Percentiles rank a stretch among this genome's conserved stretches.
Conservation (phyloP, 2,329 filamentous ascomycete species). For the Arthroderma uncinatum region DNA sequence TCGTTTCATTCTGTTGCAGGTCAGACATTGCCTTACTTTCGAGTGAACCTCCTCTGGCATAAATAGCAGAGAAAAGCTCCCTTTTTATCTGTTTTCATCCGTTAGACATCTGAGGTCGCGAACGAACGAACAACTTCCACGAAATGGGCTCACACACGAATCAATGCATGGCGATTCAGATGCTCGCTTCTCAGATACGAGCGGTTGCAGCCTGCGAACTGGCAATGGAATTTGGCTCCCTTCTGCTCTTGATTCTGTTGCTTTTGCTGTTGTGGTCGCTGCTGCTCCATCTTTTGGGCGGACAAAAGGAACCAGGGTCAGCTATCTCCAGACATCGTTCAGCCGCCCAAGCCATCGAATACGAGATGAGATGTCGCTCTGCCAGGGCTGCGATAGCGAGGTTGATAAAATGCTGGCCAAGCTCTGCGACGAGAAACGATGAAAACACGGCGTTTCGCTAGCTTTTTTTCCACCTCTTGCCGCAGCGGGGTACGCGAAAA, state of each 20-base stretch:
- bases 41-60: slow-evolving; percentile 17
- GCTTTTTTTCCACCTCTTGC: too few species aligned
- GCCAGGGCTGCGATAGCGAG: neutral
- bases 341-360: neutral
- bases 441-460: too few species aligned
- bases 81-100: slow-evolving; percentile 14
- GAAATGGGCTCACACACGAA: slow-evolving; percentile 12
- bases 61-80: slow-evolving; percentile 17
- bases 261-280: neutral
- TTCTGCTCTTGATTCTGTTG: slow-evolving; percentile 8
- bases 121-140: neutral
- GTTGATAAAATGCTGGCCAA: neutral
- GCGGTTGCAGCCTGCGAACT: slow-evolving; percentile 16
- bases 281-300: neutral
- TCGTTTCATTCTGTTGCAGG: neutral
- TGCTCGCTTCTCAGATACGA: slow-evolving; percentile 18
- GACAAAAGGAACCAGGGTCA: neutral
- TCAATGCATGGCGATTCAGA: slow-evolving; percentile 18
- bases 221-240: slow-evolving; percentile 14
- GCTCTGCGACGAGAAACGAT: too few species aligned
- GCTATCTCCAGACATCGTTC: neutral
- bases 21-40: slow-evolving; percentile 13
- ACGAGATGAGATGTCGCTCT: neutral
- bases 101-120: neutral
- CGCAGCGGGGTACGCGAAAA: too few species aligned